Evolutionary conservation across 2,329 filamentous ascomycete species (phyloP), one percentile per base, ranked within the genome.

Genomic region (Diaporthe nobilis): DNA sequence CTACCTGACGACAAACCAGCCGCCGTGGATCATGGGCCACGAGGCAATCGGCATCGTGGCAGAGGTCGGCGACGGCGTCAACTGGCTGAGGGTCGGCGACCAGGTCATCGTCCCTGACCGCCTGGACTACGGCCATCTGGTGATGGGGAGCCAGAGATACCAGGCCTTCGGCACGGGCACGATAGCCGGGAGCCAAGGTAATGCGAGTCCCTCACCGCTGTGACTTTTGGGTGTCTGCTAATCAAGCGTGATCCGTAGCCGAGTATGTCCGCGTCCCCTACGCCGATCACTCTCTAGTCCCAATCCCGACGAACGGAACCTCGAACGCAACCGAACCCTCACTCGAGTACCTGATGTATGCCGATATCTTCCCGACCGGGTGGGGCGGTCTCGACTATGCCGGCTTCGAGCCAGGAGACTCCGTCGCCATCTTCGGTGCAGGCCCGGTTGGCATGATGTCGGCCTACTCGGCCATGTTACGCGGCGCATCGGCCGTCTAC

Each of bases 11-110:
- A 77, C 78, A 25, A n/a, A 34, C 8, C 34, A 78, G 0, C 72
- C 78, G 0, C 82, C 82, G 0, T 81, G 67, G 10, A 65, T 58
- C 5, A 58, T 83, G 13, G 85, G 85, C 20, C 85, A 87, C 77
- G 86, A 87, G 79, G 84, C 84, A 57, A 81, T 86, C n/a, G 85
- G 86, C n/a, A 71, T 82, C 53, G 80, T 87, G 7, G 77, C 80
- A 37, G 78, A 80, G 22, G 75, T 85, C 39, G 86, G 87, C 7
- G 70, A 79, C 4, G 81, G 78, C 15, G 84, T 86, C 7, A 80
- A 78, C 8, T 79, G 79, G 25, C 78, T 86, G 68, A 79, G 82
- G 49, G 70, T 79, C 3, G 86, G 85, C 5, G 85, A 88, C 63
- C 79, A 83, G 34, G 85, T 85, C 37, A 83, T 85, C n/a, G 83